A percentile compares a stretch with the other conserved stretches of the same genome.
Evolutionary conservation across 148 eudicot species (phyloP).

Genomic region (Camellia japonica): DNA sequence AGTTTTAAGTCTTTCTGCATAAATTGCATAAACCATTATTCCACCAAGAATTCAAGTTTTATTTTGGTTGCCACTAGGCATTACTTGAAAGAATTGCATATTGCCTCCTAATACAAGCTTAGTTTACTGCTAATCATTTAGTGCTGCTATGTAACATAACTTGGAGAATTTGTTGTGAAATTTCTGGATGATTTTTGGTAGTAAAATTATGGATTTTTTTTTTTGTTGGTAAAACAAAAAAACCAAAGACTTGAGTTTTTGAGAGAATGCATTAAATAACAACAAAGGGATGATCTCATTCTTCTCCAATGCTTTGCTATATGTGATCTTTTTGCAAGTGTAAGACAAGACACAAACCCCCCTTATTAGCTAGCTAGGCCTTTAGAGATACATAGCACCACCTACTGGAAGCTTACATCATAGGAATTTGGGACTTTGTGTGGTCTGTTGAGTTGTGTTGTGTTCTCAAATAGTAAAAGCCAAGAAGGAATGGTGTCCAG

Average conservation of each 20-base stretch:
- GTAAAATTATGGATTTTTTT: too few relatives aligned
- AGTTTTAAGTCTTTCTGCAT: too few relatives aligned
- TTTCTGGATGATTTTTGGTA: too few relatives aligned
- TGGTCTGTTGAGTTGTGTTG: neutral
- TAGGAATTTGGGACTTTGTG: neutral
- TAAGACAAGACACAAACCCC: slow-evolving; percentile 8
- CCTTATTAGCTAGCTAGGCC: neutral
- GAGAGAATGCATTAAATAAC: neutral
- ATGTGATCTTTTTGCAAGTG: neutral
- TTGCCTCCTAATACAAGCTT: too few relatives aligned
- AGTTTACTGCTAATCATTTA: too few relatives aligned
- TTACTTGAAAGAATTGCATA: too few relatives aligned
- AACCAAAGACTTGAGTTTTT: neutral
- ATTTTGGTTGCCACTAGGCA: too few relatives aligned
- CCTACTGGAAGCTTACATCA: neutral
- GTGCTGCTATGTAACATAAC: too few relatives aligned
- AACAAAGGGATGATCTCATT: neutral
- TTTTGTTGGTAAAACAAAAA: too few relatives aligned
- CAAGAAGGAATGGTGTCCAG: neutral
- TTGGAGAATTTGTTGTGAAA: too few relatives aligned
- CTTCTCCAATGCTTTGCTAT: neutral
- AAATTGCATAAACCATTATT: too few relatives aligned
- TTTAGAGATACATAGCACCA: neutral
- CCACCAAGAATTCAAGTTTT: too few relatives aligned
- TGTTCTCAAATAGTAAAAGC: neutral